Conservation (phyloP, 1,284 basidiomycete genomes). For the Apiotrichum mycotoxinovorans region DNA sequence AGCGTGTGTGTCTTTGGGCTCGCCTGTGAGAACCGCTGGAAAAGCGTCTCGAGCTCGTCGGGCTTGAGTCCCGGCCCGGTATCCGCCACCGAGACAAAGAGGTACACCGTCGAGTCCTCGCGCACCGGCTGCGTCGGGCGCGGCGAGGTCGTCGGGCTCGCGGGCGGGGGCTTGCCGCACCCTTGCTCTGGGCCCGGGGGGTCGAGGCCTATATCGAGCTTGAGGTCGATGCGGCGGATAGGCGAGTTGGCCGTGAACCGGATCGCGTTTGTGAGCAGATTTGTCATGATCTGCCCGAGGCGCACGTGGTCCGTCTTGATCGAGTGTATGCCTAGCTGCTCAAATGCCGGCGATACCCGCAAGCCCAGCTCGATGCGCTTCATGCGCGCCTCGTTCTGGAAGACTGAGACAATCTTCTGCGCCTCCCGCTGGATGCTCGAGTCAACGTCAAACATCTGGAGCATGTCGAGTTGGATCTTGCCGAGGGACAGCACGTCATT, state of each 20-base stretch:
- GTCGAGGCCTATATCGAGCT: constrained; percentile 22
- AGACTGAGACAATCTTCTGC: constrained; percentile 33
- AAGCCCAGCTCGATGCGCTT: constrained; percentile 29
- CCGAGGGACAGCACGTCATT: constrained; percentile 48
- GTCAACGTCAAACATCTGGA: constrained; percentile 27
- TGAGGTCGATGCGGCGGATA: constrained; percentile 8
- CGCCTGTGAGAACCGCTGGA: constrained; percentile 34
- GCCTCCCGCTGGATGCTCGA: constrained; percentile 31
- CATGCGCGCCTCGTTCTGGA: constrained; percentile 43
- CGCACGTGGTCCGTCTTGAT: constrained; percentile 31
- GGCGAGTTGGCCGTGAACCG: constrained; percentile 21
- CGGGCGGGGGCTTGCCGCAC: constrained; percentile 4
- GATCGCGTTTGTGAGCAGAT: constrained; percentile 33
- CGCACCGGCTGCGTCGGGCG: constrained; percentile 10
- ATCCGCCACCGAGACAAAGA: constrained; percentile 24
- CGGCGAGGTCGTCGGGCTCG: too few relatives aligned
- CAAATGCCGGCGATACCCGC: constrained; percentile 4
- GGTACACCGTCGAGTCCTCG: constrained; percentile 16
- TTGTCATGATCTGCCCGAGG: constrained; percentile 31
- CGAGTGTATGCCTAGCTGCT: constrained; percentile 4
- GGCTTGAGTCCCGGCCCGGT: constrained; percentile 31
- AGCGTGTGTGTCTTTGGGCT: constrained; percentile 24
- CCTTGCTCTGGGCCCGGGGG: constrained; percentile 12
- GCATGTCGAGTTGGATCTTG: constrained; percentile 38
- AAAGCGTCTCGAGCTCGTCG: constrained; percentile 24